A percentile compares a stretch with the other conserved stretches of the same genome.
These are phyloP conservation scores for Hortiboletus campestris DNA, from an alignment of 768 basidiomycete species.

Conservation along the genomic window DNA sequence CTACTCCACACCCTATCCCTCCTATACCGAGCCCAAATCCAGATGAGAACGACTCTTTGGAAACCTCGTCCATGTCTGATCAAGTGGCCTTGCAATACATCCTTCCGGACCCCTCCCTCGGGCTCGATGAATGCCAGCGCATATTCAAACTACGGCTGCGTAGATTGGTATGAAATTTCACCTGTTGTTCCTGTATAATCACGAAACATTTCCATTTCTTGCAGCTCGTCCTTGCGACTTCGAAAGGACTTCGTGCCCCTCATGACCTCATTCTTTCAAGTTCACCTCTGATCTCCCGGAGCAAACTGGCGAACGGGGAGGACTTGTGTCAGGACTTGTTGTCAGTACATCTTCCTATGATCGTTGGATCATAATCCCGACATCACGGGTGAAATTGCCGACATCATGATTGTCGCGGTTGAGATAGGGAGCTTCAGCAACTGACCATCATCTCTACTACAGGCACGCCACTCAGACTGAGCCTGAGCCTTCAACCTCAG, in stretches of 20 bases:
- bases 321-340: too few relatives aligned
- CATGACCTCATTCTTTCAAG: background rate
- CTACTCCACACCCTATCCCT: too few relatives aligned
- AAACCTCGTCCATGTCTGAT: too few relatives aligned
- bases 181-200: background rate
- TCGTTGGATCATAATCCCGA: too few relatives aligned
- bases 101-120: background rate
- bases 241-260: background rate
- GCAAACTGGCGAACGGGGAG: background rate
- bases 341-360: background rate
- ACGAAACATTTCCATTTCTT: background rate
- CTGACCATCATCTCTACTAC: background rate
- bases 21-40: background rate
- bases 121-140: background rate
- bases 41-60: background rate
- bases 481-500: background rate
- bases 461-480: background rate
- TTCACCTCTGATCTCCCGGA: background rate
- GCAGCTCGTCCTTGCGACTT: background rate
- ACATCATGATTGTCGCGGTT: too few relatives aligned
- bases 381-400: background rate
- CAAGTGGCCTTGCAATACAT: background rate
- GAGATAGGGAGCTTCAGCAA: too few relatives aligned
- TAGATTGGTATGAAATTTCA: background rate
- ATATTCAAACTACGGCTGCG: background rate